A percentile compares a stretch with the other conserved stretches of the same genome.
phyloP scores from a whole-genome alignment of 2,329 filamentous ascomycete species.

The Diaporthe vaccinii region DNA sequence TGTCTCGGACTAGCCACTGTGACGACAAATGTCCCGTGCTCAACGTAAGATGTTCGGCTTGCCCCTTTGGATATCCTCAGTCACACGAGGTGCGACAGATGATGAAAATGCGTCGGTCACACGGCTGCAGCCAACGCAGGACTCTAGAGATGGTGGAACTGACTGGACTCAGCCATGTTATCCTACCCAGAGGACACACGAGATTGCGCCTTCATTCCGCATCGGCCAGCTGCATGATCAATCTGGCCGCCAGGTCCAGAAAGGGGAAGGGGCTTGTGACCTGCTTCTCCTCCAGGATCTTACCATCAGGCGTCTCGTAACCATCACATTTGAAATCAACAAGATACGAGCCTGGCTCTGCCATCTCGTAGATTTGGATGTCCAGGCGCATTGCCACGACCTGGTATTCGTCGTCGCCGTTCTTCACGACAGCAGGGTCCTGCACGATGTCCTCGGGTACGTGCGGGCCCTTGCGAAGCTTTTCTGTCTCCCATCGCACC shows the following conservation, averaged over 20 bases:
- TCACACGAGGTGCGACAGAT: not conserved
- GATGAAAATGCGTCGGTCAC: not conserved
- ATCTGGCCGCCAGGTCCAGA: conserved; percentile 89
- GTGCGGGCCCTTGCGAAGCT: conserved; percentile 56
- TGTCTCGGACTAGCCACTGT: conserved; percentile 4
- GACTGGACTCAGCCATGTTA: not conserved
- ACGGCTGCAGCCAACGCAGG: not conserved
- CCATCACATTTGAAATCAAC: conserved; percentile 99
- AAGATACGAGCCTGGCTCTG: conserved; percentile 88
- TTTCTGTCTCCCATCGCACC: conserved; percentile 87
- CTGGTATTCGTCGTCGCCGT: conserved; percentile 65
- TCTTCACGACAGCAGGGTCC: conserved; percentile 50
- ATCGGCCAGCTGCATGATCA: conserved; percentile 94
- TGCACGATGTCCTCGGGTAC: conserved; percentile 48
- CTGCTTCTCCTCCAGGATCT: conserved; percentile 89
- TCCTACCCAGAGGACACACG: not conserved
- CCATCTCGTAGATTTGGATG: conserved; percentile 94
- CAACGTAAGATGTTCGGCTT: not conserved
- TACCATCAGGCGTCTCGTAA: conserved; percentile 85
- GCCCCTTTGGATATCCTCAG: not conserved
- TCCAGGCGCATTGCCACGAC: conserved; percentile 94
- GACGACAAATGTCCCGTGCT: not conserved
- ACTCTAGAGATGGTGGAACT: not conserved
- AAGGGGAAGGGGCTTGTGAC: conserved; percentile 97
- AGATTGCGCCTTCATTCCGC: conserved; percentile 65